Evolutionary conservation across 345 rosid genomes (phyloP).

Genomic region (Eucalyptus melliodora): DNA sequence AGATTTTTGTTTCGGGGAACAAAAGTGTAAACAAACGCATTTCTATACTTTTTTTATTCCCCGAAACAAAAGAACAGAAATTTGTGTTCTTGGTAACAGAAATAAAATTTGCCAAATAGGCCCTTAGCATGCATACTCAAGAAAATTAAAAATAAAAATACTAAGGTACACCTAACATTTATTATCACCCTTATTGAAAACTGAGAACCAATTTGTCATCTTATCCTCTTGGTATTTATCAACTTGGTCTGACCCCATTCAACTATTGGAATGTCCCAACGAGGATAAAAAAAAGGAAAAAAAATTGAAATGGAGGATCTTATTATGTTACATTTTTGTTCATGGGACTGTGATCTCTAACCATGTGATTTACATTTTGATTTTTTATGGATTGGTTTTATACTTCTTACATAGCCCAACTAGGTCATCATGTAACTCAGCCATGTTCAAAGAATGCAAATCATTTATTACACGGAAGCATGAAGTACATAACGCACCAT

Average conservation of each 20-base stretch:
- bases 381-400: neutral
- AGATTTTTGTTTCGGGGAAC: too few relatives aligned
- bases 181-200: neutral
- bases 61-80: too few relatives aligned
- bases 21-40: too few relatives aligned
- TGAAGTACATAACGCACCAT: neutral
- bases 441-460: neutral
- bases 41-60: too few relatives aligned
- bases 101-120: too few relatives aligned
- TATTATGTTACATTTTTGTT: neutral
- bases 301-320: neutral
- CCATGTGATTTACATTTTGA: neutral
- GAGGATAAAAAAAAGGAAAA: too few relatives aligned
- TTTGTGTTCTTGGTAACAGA: too few relatives aligned
- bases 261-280: neutral
- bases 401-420: neutral
- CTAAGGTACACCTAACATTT: neutral
- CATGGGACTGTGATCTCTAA: neutral
- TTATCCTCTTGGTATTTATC: neutral
- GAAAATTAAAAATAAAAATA: neutral
- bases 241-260: neutral
- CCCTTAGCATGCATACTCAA: neutral
- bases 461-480: neutral
- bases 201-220: neutral
- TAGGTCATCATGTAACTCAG: neutral